Evolutionary conservation across 106 monocot genomes (phyloP), one percentile per base, ranked within the genome.

Genomic region (Acanthochlamys bracteata): DNA sequence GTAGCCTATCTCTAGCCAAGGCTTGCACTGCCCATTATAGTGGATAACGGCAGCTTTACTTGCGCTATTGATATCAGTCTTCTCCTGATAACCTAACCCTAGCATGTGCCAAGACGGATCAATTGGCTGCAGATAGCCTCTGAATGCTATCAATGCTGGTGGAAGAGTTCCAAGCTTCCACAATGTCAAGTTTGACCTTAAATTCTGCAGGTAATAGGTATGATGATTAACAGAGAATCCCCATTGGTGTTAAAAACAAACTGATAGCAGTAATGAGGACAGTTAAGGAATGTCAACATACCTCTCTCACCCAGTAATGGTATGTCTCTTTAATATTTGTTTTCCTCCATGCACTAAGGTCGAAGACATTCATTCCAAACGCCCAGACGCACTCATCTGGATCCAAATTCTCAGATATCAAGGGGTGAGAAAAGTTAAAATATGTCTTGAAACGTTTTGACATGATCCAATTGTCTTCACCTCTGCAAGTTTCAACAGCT

Each of bases 341-440:
- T 66, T 76, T 77, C 74, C 93, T 85, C 93, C 89, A 89, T 20
- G 80, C 80, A 63, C 19, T 61, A 67, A 93, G 70, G 57, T 93
- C 89, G 63, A 93, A 93, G 45, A 93, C 72, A 57, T 93, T 93
- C 93, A 93, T 89, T 41, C 93, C 93, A 74, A 77, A 93, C 39
- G 93, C 93, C 93, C 93, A 93, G 54, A 88, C 88, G 41, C 93
- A 93, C 49, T 93, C 93, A 55, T 86, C 71, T n/a, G 93, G 85
- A 56, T 93, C 75, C 57, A 93, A 78, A 81, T 74, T 73, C 14
- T 80, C 59, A 24, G 73, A 76, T 56, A 93, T 81, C 21, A 89
- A 69, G 10, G 93, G 89, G 72, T 93, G 93, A 43, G 89, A 89
- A 66, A 93, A 89, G 41, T 93, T 93, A 64, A 93, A 93, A 73